Conservation (phyloP, 2,329 filamentous ascomycete genomes). For the Aspergillus flavus region DNA sequence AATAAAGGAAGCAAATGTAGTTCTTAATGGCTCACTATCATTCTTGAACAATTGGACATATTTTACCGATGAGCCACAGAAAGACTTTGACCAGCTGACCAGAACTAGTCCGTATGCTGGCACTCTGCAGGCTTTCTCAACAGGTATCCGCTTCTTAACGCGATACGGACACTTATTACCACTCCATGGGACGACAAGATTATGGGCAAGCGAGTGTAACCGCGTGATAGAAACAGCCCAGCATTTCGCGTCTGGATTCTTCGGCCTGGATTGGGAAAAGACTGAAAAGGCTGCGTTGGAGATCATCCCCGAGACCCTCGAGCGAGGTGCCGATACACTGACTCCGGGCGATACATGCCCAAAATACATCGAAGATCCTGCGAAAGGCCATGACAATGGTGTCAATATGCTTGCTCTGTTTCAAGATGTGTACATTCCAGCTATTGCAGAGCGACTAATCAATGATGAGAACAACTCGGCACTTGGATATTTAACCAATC, state of each 20-base stretch:
- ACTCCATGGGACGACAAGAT: slow-evolving; percentile 32
- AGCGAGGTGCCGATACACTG: slow-evolving; percentile 57
- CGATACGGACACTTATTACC: slow-evolving; percentile 54
- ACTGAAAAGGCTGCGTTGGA: slow-evolving; percentile 46
- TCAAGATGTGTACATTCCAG: slow-evolving; percentile 50
- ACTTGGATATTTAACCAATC: slow-evolving; percentile 47
- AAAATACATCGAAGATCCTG: slow-evolving; percentile 40
- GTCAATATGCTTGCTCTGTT: slow-evolving; percentile 51
- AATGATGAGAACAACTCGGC: slow-evolving; percentile 23
- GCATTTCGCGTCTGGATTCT: slow-evolving; percentile 59
- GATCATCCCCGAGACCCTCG: slow-evolving; percentile 55
- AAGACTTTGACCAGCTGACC: slow-evolving; percentile 57
- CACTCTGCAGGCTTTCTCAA: slow-evolving; percentile 55
- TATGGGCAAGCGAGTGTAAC: slow-evolving; percentile 59
- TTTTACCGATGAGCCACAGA: slow-evolving; percentile 50
- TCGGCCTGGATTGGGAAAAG: slow-evolving; percentile 52
- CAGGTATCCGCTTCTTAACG: slow-evolving; percentile 56
- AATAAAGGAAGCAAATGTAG: slow-evolving; percentile 45
- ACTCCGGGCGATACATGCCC: slow-evolving; percentile 56
- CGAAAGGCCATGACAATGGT: slow-evolving; percentile 54
- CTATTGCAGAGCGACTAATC: slow-evolving; percentile 49
- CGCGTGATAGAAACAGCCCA: slow-evolving; percentile 60
- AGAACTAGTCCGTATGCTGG: slow-evolving; percentile 60
- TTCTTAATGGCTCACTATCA: slow-evolving; percentile 52
- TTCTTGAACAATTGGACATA: slow-evolving; percentile 60